Base-by-base conservation (phyloP, 2,329 filamentous ascomycete species). In the Cytospora chrysosperma region DNA sequence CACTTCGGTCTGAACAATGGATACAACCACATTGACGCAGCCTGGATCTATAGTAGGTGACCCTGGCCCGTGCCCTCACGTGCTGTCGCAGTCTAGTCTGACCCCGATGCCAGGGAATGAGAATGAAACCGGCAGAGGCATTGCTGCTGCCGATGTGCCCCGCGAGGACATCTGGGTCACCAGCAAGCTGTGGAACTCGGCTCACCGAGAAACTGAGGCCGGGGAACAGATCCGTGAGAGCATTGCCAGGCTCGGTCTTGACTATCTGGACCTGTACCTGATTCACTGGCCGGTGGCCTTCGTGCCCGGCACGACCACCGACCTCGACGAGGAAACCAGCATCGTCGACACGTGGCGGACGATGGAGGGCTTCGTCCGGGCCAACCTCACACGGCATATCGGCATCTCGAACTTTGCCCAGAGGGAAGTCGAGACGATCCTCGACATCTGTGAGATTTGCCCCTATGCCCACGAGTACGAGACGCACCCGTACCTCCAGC, bases 381-480 rank as follows among this genome's bases (percentile, higher is more conserved):
- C 79, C 2, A 81, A 82, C 68, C 81, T 84, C 68, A 80, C 82
- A 4, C 80, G 78, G 65, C 76, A 84, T 64, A 86, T 89, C 59
- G 86, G 87, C 56, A 79, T 89, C 52, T 87, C 84, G 62, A 89
- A 89, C 75, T 89, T 88, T 76, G 74, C 74, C 7, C 70, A 70
- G 62, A 63, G 67, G 9, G 74, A 80, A n/a, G 67, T 81, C 6
- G 71, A 78, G 67, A 64, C 69, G 9, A 69, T 81, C 15, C 60
- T 79, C 40, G 68, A 75, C n/a, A 73, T 80, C 51, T 79, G 78
- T 50, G 74, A 72, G 5, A 75, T 86, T 54, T 74, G 78, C 3
- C 86, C 86, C 1, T 81, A 82, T 13, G 81, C 81, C 17, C 86
- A 88, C 71, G 85, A 88, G 73, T 81, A 83, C 59, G 81, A 83